These are phyloP conservation scores for Oenanthe javanica DNA, from an alignment of 140 eudicot genomes.

Conservation along the genomic window DNA sequence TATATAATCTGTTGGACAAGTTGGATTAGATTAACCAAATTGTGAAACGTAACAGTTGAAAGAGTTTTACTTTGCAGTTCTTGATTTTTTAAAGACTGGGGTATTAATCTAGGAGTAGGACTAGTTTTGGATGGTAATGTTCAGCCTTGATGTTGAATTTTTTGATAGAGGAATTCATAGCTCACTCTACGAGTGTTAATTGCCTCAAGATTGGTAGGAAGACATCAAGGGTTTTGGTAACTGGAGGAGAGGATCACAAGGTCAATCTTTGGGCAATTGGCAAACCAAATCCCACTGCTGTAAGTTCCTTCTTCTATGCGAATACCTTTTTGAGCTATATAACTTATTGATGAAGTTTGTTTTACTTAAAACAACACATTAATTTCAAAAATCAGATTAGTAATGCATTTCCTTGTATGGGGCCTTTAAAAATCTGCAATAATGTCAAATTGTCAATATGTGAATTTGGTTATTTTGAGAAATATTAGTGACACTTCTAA, in stretches of 20 bases:
- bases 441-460: neutral
- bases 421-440: neutral
- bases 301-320: conserved; percentile 27
- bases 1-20: no score
- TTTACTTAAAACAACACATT: neutral
- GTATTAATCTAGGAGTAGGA: neutral
- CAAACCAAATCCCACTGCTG: conserved; percentile 90
- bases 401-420: neutral
- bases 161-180: conserved; percentile 86
- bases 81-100: no score
- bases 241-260: conserved; percentile 99
- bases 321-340: neutral
- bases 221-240: conserved; percentile 80
- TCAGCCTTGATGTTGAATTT: conserved; percentile 29
- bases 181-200: conserved; percentile 86
- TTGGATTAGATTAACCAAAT: neutral
- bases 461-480: neutral
- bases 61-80: neutral
- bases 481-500: neutral
- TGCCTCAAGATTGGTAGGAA: conserved; percentile 92
- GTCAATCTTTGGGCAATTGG: conserved; percentile 99
- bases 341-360: neutral
- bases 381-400: neutral
- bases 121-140: neutral
- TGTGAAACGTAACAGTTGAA: neutral